Evolutionary conservation across 345 rosid genomes (phyloP).

Genomic region (Boechera divaricarpa): DNA sequence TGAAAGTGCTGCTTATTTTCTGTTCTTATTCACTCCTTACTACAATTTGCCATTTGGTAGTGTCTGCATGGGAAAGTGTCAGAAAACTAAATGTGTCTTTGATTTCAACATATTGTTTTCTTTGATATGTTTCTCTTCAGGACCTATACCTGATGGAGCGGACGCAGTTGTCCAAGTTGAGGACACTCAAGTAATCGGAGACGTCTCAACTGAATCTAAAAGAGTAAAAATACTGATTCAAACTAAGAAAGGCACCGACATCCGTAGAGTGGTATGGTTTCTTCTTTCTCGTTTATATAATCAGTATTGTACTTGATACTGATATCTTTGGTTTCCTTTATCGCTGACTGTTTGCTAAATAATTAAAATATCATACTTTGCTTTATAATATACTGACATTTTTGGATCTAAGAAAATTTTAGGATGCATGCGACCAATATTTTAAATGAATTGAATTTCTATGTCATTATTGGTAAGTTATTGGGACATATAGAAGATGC

Average conservation of each 20-base stretch:
- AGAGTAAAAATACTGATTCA: conserved; percentile 71
- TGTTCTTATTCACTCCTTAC: neutral
- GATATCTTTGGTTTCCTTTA: conserved; percentile 18
- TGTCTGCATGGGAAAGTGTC: neutral
- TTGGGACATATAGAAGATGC: conserved; percentile 4
- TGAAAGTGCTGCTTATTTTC: neutral
- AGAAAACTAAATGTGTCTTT: conserved; percentile 2
- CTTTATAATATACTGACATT: neutral
- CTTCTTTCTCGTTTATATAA: conserved; percentile 5
- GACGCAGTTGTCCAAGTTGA: conserved; percentile 99
- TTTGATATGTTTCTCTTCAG: conserved; percentile 45
- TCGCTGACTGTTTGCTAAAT: conserved; percentile 1
- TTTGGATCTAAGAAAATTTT: conserved; percentile 16
- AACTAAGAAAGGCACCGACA: conserved; percentile 70
- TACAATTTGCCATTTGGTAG: neutral
- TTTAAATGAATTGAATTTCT: neutral
- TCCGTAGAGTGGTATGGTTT: conserved; percentile 91
- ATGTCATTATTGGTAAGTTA: neutral
- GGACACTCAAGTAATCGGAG: conserved; percentile 63
- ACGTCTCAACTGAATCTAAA: conserved; percentile 47
- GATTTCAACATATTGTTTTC: neutral
- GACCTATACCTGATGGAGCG: conserved; percentile 97
- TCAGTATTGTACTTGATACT: conserved; percentile 11
- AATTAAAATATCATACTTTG: neutral
- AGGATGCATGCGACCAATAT: neutral